Evolutionary conservation across 345 rosid genomes (phyloP), one percentile per base, ranked within the genome.

Genomic region (Salix exigua): DNA sequence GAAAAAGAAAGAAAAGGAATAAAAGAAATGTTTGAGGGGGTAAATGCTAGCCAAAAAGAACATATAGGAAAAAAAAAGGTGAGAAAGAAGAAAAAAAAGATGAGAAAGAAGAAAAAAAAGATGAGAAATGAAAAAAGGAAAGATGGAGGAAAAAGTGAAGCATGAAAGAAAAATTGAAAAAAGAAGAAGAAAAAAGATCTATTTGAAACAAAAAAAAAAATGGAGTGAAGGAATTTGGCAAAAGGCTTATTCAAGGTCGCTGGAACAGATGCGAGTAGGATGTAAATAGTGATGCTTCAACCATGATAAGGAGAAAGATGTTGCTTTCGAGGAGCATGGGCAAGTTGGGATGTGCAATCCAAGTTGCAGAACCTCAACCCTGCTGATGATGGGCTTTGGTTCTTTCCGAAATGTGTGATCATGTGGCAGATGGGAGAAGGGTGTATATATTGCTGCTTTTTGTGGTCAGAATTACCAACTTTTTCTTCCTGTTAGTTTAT

Each of bases 381-480:
- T 76, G 84, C 75, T 85, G 88, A 73, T 75, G 86, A 74, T 77
- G 80, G 75, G 82, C 83, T 76, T 75, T 80, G 86, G 80, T 72
- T 82, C 81, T 73, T 73, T 75, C 83, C 25, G 72, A 76, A 73
- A 77, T 78, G 44, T 84, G 17, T 85, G 78, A 76, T 82, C 73
- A 46, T 74, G 83, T 72, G 72, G 78, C 82, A 67, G 81, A 83
- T 83, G 77, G 78, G 89, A 81, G 90, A 89, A 91, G 86, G 83
- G 88, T 82, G 77, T 81, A 77, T 81, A 77, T 76, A 78, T 79
- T 83, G 75, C 74, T 77, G 78, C 82, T 80, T 78, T 75, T 68
- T 79, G 77, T 79, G 83, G 83, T 79, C 78, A 46, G 63, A 58
- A 58, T 58, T 58, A 58, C 63, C 79, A 73, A 48, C 72, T 44